Evolutionary conservation across 768 basidiomycete species (phyloP).

Genomic region (Leccinum broughii): DNA sequence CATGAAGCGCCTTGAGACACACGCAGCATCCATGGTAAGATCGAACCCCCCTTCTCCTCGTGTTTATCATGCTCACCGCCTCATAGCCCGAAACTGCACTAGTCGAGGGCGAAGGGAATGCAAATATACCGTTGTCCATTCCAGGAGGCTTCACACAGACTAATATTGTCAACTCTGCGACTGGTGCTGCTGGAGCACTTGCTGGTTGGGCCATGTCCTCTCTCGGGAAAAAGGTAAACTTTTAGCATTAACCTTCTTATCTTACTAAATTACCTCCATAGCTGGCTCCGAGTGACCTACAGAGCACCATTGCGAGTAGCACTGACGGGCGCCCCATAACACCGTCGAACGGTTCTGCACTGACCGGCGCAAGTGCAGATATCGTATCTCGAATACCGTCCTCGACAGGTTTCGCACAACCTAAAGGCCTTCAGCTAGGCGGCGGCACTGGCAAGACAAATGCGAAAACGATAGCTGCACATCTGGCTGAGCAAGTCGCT

Average conservation of each 20-base stretch:
- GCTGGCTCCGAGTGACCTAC: conserved; percentile 74
- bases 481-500: conserved; percentile 58
- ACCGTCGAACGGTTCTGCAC: conserved; percentile 25
- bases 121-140: conserved; percentile 31
- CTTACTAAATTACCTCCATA: conserved; percentile 25
- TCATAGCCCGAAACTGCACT: conserved; percentile 57
- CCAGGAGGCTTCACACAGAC: conserved; percentile 30
- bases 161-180: conserved; percentile 76
- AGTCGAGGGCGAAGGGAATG: conserved; percentile 37
- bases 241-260: neutral
- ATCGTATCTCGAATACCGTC: conserved; percentile 2
- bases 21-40: conserved; percentile 82
- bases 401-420: conserved; percentile 34
- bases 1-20: conserved; percentile 75
- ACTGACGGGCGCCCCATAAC: conserved; percentile 46
- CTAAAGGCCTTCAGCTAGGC: conserved; percentile 72
- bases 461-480: conserved; percentile 46
- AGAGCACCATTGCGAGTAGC: conserved; percentile 55
- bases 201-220: conserved; percentile 98
- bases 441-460: conserved; percentile 43
- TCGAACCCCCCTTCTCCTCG: conserved; percentile 1
- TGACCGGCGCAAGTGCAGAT: neutral
- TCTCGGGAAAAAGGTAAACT: conserved; percentile 71
- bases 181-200: conserved; percentile 87
- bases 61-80: neutral